phyloP scores from a whole-genome alignment of 371 early-diverging fungal species.

The Catenaria anguillulae region DNA sequence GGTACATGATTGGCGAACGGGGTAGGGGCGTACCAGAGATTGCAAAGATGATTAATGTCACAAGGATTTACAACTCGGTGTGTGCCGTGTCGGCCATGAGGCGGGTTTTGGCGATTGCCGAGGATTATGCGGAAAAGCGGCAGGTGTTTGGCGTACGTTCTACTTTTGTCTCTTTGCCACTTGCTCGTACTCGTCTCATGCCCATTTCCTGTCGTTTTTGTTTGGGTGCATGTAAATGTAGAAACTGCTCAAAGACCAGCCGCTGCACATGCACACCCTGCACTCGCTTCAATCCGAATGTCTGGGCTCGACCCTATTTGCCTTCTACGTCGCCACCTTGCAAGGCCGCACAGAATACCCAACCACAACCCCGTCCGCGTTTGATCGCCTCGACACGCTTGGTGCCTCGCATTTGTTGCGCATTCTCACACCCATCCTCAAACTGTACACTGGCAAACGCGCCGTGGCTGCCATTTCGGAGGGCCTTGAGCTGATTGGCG shows the following conservation, averaged over 20 bases:
- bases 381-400: not conserved
- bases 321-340: slow-evolving; percentile 35
- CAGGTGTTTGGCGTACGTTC: slow-evolving; percentile 16
- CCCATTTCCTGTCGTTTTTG: no score
- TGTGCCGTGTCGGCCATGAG: slow-evolving; percentile 30
- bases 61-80: slow-evolving; percentile 42
- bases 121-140: slow-evolving; percentile 42
- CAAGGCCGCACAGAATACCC: slow-evolving; percentile 35
- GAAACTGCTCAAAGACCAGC: slow-evolving; percentile 27
- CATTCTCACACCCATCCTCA: slow-evolving; percentile 45
- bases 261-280: slow-evolving; percentile 42
- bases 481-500: slow-evolving; percentile 50
- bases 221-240: no score
- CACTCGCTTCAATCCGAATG: slow-evolving; percentile 33
- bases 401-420: slow-evolving; percentile 29
- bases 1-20: slow-evolving; percentile 33
- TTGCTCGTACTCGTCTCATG: no score
- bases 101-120: slow-evolving; percentile 32
- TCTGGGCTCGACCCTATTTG: slow-evolving; percentile 34
- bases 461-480: slow-evolving; percentile 32
- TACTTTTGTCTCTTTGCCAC: not conserved
- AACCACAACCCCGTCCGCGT: not conserved
- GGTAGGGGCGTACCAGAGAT: slow-evolving; percentile 45
- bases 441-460: slow-evolving; percentile 37
- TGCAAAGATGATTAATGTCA: slow-evolving; percentile 45